Evolutionary conservation across 2,329 filamentous ascomycete species (phyloP).

Genomic region (Penicillium sp.): DNA sequence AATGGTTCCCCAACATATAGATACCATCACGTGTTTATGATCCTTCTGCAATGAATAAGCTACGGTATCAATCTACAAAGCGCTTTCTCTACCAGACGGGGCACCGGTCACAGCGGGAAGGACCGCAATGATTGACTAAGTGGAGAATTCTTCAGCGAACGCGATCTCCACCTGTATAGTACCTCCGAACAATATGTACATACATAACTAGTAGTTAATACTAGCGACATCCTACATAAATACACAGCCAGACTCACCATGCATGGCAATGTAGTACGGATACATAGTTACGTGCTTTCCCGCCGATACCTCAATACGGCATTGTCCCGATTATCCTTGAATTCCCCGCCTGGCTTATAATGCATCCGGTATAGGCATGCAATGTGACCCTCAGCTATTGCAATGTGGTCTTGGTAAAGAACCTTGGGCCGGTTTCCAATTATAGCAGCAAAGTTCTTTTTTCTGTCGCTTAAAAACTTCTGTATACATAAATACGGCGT

Average conservation of each 20-base stretch:
- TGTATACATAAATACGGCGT: no score
- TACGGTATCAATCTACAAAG: not conserved
- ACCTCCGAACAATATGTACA: not conserved
- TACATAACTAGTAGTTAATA: not conserved
- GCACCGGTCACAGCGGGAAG: not conserved
- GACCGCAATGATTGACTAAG: slow-evolving; percentile 2
- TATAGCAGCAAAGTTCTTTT: not conserved
- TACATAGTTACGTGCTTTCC: not conserved
- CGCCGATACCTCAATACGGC: not conserved
- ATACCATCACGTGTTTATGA: not conserved
- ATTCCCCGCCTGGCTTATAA: not conserved
- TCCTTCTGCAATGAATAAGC: not conserved
- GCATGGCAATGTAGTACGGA: not conserved
- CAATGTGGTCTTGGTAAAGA: not conserved
- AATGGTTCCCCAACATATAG: not conserved
- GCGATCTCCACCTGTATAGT: not conserved
- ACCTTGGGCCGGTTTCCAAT: not conserved
- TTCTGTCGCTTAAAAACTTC: not conserved
- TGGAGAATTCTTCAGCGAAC: slow-evolving; percentile 9
- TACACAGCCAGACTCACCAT: not conserved
- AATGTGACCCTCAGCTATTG: no score
- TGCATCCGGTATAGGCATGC: not conserved
- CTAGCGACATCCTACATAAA: not conserved
- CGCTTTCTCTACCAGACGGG: no score
- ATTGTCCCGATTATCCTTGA: not conserved